Base-by-base conservation (phyloP, 257 asterid genomes). In the Solanum appendiculatum region DNA sequence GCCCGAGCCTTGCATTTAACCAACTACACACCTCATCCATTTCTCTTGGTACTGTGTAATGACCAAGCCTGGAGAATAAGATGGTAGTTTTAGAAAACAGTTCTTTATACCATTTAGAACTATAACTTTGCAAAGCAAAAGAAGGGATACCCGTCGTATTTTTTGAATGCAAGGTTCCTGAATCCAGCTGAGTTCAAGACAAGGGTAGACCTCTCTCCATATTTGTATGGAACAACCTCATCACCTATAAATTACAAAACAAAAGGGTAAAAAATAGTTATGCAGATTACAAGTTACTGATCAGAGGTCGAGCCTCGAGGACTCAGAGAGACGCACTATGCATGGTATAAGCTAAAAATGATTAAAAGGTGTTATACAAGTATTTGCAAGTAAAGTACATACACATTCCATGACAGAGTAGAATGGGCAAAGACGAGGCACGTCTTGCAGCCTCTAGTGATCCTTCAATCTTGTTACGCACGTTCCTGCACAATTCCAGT, bases 351-450 rank as follows among this genome's bases (percentile, higher is more conserved):
- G 68, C 9, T 18, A 33, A 66, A 27, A 58, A 87, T 33, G 36
- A 48, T 44, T 82, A 27, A 3, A 36, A 29, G 82, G 51, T 29
- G 27, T 12, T 48, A 37, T 33, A 64, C 27, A 33, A 44, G 46
- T 31, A 66, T 31, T 5, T 18, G 75, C 69, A 40, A 80, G 27
- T 34, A 14, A 70, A 81, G 31, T 39, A 89, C 98, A 51, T 95
- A 97, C 99, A 90, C 56, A 86, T 94, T 87, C 99, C 99, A 70
- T 97, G 99, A 64, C 97, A 92, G 88, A 97, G 96, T 89, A 96
- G 72, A 87, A 97, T 96, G 51, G 99, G 99, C 89, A 97, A 93
- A 51, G 95, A 93, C 56, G 98, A 95, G 87, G 99, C 99, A 48
- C 98, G 98, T 84, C 99, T 91, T 72, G 92, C 91, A 63, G 96